Evolutionary conservation across 805 yeast species (phyloP), one percentile per base, ranked within the genome.

Genomic region (Ogataea henricii): DNA sequence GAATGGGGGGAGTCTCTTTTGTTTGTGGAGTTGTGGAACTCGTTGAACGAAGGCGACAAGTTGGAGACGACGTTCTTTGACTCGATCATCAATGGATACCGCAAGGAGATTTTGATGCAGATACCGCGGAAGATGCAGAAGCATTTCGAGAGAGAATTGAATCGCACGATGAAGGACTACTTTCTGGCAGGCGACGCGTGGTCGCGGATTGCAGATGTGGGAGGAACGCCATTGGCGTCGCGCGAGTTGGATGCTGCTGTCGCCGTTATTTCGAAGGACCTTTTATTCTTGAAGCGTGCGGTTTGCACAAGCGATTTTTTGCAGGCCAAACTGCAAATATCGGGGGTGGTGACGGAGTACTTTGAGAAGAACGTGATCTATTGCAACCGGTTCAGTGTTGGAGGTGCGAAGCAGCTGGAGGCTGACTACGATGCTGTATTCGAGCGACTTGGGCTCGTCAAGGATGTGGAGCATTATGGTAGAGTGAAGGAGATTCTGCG

Each of bases 1-100:
- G 60, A 57, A 21, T 73, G 81, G 79, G 72, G 72, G 16, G 71
- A 74, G 41, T 71, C 72, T 10, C 44, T 62, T 41, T 63, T 72
- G 5, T 76, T 77, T 47, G 54, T 76, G 34, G 74, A 71, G 51
- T 55, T 76, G 23, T 71, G 77, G 73, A 63, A 64, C 55, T 48
- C 66, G 47, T 52, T 65, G 35, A 63, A 60, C 51, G 56, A 50
- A 25, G 40, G 33, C 44, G 45, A 10, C 22, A 48, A 39, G 27
- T 59, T 56, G 29, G 65, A 63, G 35, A 60, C 67, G 10, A 71
- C 79, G 2, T 69, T 76, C 40, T 76, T 76, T 52, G 75, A 73
- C 43, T 72, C 74, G 18, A 71, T 75, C 18, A 69, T 70, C 17
- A 54, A 52, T 3, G 71, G 72, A 1, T 76, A 75, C 50, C 48